phyloP scores from a whole-genome alignment of 352 stramenopile genomes.

The Phytophthora parvispora region DNA sequence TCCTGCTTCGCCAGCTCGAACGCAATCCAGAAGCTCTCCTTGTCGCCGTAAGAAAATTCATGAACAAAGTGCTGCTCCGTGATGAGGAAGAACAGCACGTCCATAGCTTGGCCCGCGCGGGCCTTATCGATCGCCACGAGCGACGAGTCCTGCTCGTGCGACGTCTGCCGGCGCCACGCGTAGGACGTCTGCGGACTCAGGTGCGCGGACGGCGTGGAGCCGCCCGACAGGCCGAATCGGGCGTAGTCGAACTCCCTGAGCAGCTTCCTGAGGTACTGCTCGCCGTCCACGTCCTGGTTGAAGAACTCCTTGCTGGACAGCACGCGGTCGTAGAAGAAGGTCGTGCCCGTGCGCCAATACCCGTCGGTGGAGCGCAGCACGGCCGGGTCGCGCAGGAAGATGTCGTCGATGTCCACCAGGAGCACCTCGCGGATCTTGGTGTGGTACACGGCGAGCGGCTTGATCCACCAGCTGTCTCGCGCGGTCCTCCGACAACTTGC shows the following conservation, averaged over 20 bases:
- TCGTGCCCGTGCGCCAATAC: slow-evolving; percentile 58
- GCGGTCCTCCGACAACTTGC: slow-evolving; percentile 36
- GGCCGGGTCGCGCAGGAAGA: slow-evolving; percentile 57
- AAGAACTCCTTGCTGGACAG: slow-evolving; percentile 61
- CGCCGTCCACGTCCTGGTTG: slow-evolving; percentile 49
- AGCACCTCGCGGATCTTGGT: slow-evolving; percentile 57
- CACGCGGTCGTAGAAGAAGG: slow-evolving; percentile 81
- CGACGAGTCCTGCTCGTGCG: slow-evolving; percentile 72
- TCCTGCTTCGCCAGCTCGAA: slow-evolving; percentile 46
- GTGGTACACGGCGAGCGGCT: slow-evolving; percentile 64
- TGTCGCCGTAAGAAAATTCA: slow-evolving; percentile 52
- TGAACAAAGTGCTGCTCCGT: slow-evolving; percentile 45
- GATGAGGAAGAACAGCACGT: slow-evolving; percentile 66
- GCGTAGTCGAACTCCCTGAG: slow-evolving; percentile 54
- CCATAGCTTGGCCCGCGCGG: slow-evolving; percentile 35
- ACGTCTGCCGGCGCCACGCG: slow-evolving; percentile 42
- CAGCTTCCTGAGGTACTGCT: slow-evolving; percentile 46
- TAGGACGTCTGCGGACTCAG: slow-evolving; percentile 31
- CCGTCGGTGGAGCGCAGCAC: slow-evolving; percentile 47
- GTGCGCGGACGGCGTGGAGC: slow-evolving; percentile 35
- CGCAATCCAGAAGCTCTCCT: slow-evolving; percentile 56
- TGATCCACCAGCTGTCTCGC: slow-evolving; percentile 71
- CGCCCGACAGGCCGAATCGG: slow-evolving; percentile 33
- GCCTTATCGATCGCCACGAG: slow-evolving; percentile 64
- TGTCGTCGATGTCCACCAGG: slow-evolving; percentile 61